Evolutionary conservation across 2,329 filamentous ascomycete species (phyloP), one percentile per base, ranked within the genome.

Genomic region (Colletotrichum aenigma): DNA sequence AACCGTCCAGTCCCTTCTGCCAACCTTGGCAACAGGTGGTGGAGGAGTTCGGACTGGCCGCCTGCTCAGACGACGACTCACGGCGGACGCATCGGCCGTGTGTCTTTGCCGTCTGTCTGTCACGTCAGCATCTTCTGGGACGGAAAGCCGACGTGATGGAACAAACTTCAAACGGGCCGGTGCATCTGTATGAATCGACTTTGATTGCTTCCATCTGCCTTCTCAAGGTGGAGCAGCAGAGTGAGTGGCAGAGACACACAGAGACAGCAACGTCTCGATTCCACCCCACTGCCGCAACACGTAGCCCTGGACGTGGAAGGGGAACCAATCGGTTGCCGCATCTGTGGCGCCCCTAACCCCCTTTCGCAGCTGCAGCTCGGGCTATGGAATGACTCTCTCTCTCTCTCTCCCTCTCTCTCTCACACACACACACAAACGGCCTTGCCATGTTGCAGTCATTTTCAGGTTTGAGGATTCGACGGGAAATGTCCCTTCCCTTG

Each of bases 31-130:
- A 38, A 38, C n/a, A 43, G 38, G 38, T 43, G 18, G 38, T 21
- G 55, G 36, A 73, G 28, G 15, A 64, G 61, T 66, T 75, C 55
- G 72, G 72, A 72, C 69, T 72, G 62, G 28, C 72, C 69, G 69
- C 32, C 36, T 64, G 72, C 72, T 75, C 69, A 56, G 69, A 24
- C 43, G 43, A 52, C 43, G 69, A 71, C 38, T 12, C 34, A 52
- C 48, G 55, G 71, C 61, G 56, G 52, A 52, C 43, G 43, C 43
- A 21, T 52, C 48, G 38, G 43, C 28, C 55, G 66, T 68, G 52
- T 58, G 43, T 21, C 18, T 36, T 55, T n/a, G 21, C 26, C 68
- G 36, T 48, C 58, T 32, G 38, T 70, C 36, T 56, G 36, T 62
- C 36, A 30, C 67, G 56, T 62, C 36, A 48, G 65, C 43, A 67